Conservation (phyloP, 805 yeast species). For the Jamesozyma lodderae region DNA sequence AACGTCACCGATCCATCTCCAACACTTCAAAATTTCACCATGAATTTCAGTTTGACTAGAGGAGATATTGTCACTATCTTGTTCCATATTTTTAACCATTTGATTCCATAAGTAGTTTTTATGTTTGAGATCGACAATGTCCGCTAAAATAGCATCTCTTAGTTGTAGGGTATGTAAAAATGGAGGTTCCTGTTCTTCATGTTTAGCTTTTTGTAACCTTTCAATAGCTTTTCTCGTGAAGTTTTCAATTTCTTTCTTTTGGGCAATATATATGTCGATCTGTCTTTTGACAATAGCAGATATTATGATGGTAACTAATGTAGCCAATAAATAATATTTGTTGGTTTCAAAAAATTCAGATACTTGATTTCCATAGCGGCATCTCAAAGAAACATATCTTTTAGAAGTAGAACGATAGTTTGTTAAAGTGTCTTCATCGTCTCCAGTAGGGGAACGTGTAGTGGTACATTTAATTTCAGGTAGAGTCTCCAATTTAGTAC, state of each 20-base stretch:
- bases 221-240: constrained; percentile 23
- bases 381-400: background rate
- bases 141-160: constrained; percentile 47
- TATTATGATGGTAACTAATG: background rate
- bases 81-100: constrained; percentile 46
- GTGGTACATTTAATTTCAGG: background rate
- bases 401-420: constrained; percentile 2
- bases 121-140: constrained; percentile 13
- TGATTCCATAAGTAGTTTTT: constrained; percentile 47
- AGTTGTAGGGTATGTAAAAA: constrained; percentile 61
- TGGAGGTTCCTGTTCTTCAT: constrained; percentile 27
- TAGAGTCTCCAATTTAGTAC: background rate
- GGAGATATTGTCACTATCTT: constrained; percentile 44
- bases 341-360: background rate
- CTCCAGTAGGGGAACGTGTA: background rate
- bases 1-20: constrained; percentile 59
- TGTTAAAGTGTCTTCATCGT: background rate
- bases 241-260: constrained; percentile 36
- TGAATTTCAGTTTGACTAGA: constrained; percentile 55
- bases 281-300: constrained; percentile 23
- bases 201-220: constrained; percentile 41
- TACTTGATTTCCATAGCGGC: constrained; percentile 1
- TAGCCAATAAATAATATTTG: background rate
- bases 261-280: constrained; percentile 29
- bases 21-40: constrained; percentile 76